Base-by-base conservation (phyloP, 164 flowering plant genomes). In the grape (Vitis vinifera) region DNA sequence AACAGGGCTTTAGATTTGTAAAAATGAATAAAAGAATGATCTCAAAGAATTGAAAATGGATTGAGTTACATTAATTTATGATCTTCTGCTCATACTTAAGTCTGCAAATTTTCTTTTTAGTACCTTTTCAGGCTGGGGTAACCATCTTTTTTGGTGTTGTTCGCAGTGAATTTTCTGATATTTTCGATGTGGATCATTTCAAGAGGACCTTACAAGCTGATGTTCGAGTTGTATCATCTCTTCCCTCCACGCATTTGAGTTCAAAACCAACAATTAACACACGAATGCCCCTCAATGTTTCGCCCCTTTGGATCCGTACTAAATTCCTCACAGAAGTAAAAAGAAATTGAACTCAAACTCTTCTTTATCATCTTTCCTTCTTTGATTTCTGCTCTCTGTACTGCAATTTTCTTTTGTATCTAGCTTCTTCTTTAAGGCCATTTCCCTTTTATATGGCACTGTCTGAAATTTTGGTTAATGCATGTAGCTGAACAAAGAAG, bases 181-280 rank as follows among this genome's bases (percentile, higher is more conserved):
- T 91, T 61, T 89, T 89, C 48, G 91, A 91, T 62, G 75, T 77
- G 0, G 87, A 84, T 14, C 89, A 89, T 74, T 89, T 91, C 86
- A 91, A 80, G 71, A 84, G 69, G 61, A 78, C 75, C 1, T 74
- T 91, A 56, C 72, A 62, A 63, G 73, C 82, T 10, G 93, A 91
- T 69, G 85, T 89, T 9, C 70, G 92, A 62, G 73, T 89, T 3
- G 88, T 89, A 12, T 86, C 90, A 8, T 84, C 92, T 1, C 82
- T 87, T 52, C 89, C 93, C 8, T 82, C 87, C n/a, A 76, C 85
- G 0, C 87, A 84, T 79, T 66, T 86, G 68, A 44, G 65, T 62
- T 58, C 83, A 3, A 79, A 64, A 58, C 86, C 75, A 74, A 9
- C 79, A 0, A 63, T 77, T n/a, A 81, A 78, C 44, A 63, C 67